Percentiles rank a stretch among this genome's conserved stretches.
Evolutionary conservation across 192 early-diverging fungal species (phyloP).

Genomic region (Backusella tarrabulga): DNA sequence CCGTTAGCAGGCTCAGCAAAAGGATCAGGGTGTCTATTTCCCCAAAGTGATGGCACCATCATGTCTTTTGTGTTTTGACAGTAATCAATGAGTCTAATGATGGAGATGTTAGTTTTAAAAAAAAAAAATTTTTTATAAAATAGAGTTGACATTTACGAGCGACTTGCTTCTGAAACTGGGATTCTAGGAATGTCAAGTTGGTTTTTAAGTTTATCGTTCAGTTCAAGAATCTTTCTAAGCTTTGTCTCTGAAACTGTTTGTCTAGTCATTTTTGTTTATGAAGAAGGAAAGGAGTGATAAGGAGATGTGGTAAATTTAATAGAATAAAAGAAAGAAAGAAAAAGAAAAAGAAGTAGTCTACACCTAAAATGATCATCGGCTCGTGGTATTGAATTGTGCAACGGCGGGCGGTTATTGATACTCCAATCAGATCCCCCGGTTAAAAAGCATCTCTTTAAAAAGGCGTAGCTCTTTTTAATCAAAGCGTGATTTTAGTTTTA

Average conservation of each 20-base stretch:
- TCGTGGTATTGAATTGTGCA: not conserved
- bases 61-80: slow-evolving; percentile 7
- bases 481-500: no score
- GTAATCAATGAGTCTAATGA: slow-evolving; percentile 7
- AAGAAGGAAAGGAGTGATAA: not conserved
- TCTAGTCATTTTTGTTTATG: not conserved
- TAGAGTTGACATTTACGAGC: slow-evolving; percentile 33
- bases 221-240: slow-evolving; percentile 67
- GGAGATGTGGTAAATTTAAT: not conserved
- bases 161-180: slow-evolving; percentile 68
- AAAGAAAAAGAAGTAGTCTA: not conserved
- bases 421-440: not conserved
- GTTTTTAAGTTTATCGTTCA: slow-evolving; percentile 71
- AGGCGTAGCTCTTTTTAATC: no score
- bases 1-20: not conserved
- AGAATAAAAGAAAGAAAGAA: not conserved
- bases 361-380: not conserved
- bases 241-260: slow-evolving; percentile 51
- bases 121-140: not conserved
- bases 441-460: not conserved
- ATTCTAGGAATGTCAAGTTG: slow-evolving; percentile 78
- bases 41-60: slow-evolving; percentile 7
- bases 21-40: not conserved
- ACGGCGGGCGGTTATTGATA: not conserved
- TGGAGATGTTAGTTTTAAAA: no score